Evolutionary conservation across 2,329 filamentous ascomycete species (phyloP), one percentile per base, ranked within the genome.

Genomic region (Plectosphaerella sp.): DNA sequence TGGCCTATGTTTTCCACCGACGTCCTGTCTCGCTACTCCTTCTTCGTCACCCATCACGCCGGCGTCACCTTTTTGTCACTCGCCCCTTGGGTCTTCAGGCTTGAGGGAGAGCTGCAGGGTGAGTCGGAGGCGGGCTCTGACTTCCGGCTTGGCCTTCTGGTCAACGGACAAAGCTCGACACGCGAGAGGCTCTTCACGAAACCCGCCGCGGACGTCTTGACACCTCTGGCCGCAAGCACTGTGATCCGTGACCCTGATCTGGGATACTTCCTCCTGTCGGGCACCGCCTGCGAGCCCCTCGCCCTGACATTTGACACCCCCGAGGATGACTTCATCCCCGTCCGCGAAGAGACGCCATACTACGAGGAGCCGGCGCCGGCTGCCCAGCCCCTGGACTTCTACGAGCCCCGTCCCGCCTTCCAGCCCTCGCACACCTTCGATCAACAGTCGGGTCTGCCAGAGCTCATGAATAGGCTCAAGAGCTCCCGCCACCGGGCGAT

Each of bases 1-100:
- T 87, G 83, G 83, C 83, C 83, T 6, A 75, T 83, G 39, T 85
- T 87, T 59, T 85, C 80, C 58, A 62, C 72, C 6, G 83, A 87
- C 57, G 76, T 79, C 51, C 79, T 76, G 41, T 86, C 83, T 5
- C 75, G 82, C 35, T 87, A 87, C 63, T 78, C 73, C 14, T 83
- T 87, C 58, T 86, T 79, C 56, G 71, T 87, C 50, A 86, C 83
- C 0, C 78, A 85, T 56, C 75, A 82, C 39, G 78, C 76, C 5
- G 81, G 79, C 53, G 79, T 87, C 58, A 83, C 78, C 1, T 80
- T 76, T 53, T 67, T 87, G 12, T 86, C 82, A 2, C 70, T 87
- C 35, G 69, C 78, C 2, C 75, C 82, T 2, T 87, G 83, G 83
- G 77, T 86, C 4, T 86, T 83, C 64, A 76, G 82, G 2, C 72